A percentile compares a stretch with the other conserved stretches of the same genome.
phyloP scores from a whole-genome alignment of 495 filamentous ascomycete genomes.

The Cenococcum geophilum region DNA sequence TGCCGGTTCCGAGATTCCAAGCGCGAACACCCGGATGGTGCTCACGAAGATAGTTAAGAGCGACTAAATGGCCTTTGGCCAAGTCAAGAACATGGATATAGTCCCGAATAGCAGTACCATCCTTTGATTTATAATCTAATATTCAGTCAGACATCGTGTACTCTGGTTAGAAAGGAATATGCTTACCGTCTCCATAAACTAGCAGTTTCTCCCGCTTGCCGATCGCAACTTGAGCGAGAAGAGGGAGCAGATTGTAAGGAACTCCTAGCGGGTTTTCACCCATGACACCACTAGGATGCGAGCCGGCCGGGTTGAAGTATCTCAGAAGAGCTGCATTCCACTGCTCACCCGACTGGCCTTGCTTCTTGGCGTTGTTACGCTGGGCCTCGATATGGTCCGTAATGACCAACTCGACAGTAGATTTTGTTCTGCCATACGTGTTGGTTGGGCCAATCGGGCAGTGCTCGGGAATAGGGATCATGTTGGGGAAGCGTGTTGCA shows the following conservation, averaged over 20 bases:
- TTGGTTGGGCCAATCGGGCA: slow-evolving; percentile 96
- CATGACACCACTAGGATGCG: slow-evolving; percentile 95
- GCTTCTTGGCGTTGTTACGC: slow-evolving; percentile 75
- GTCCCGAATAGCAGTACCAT: slow-evolving; percentile 69
- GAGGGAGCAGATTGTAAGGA: slow-evolving; percentile 89
- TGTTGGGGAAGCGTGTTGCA: slow-evolving; percentile 89
- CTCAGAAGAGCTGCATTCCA: slow-evolving; percentile 93
- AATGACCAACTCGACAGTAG: slow-evolving; percentile 83
- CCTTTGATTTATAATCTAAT: slow-evolving; percentile 77
- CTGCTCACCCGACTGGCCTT: slow-evolving; percentile 64
- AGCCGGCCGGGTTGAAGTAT: slow-evolving; percentile 96
- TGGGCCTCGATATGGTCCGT: slow-evolving; percentile 84
- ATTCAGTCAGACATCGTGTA: slow-evolving; percentile 9
- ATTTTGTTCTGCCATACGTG: slow-evolving; percentile 94
- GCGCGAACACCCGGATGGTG: slow-evolving; percentile 88
- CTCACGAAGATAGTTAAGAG: slow-evolving; percentile 83
- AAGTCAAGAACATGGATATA: slow-evolving; percentile 85
- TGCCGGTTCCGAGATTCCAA: slow-evolving; percentile 97
- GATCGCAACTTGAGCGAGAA: slow-evolving; percentile 91
- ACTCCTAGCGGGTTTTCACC: slow-evolving; percentile 95
- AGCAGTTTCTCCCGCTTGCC: slow-evolving; percentile 91
- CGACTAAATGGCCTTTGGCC: slow-evolving; percentile 80
- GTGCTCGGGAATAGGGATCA: slow-evolving; percentile 97
- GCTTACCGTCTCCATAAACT: slow-evolving; percentile 84
- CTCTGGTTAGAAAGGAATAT: neutral